Base-by-base conservation (phyloP, 2,329 filamentous ascomycete species). In the Neurospora sp. region DNA sequence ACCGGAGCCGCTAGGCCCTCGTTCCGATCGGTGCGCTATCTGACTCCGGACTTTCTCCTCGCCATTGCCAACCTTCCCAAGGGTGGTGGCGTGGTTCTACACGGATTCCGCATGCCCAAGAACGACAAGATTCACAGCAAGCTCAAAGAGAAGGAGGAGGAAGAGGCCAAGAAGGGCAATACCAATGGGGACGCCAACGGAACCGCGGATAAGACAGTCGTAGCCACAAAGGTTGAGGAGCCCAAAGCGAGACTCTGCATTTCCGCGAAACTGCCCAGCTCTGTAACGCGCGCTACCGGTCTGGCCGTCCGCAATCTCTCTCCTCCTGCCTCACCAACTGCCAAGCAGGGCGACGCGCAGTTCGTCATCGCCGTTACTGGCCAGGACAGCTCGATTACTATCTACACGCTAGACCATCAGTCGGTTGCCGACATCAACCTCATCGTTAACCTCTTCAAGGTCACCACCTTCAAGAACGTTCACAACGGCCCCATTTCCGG, bases 311-410 rank as follows among this genome's bases (percentile, higher is more conserved):
- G 89, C 71, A 88, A 90, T 70, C 84, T 97, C 10, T 85, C 86
- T 10, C 85, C 83, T 4, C 81, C 86, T 7, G 79, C 84, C 5
- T 81, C 86, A 11, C 80, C 85, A 0, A 82, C 85, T 19, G 80
- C 85, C 1, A 82, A 78, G 67, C 80, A 88, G 68, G 87, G 86
- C 68, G 89, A 91, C 71, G 87, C 90, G 66, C 93, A 97, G 80
- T 91, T 93, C 73, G 87, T 91, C 66, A 85, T 97, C 73, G 94
- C 93, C 7, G 88, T 96, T 15, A 91, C 92, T 2, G 91, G 90
- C 9, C 91, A 91, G 75, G 92, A 96, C 78, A 89, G 89, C 71
- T 93, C 92, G 11, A 90, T 97, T 73, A 88, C 87, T 5, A 82
- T 97, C 38, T 91, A 90, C 79, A 94, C 92, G 0, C 82, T 97